Base-by-base conservation (phyloP, 2,329 filamentous ascomycete species). In the Penicillium sp. region DNA sequence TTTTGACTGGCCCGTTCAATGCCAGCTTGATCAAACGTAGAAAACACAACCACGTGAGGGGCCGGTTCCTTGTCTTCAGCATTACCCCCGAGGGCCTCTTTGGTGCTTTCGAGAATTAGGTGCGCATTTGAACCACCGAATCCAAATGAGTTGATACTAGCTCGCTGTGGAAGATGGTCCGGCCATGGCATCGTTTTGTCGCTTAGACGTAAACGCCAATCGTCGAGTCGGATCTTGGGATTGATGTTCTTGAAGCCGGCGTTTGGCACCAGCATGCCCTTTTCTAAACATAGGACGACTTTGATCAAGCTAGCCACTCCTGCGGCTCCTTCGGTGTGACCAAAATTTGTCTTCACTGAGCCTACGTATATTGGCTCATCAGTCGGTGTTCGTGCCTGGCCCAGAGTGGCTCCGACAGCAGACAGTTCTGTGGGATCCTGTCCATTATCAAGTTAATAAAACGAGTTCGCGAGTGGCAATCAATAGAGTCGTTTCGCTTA, bases 301-400 rank as follows among this genome's bases (percentile, higher is more conserved):
- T 79, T 80, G 21, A 82, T 66, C 8, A 82, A 50, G 8, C 78
- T 77, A 0, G 80, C 79, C 16, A 82, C 62, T 0, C 80, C 80
- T 3, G 79, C 78, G 1, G 77, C 73, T 9, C 78, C 77, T 62
- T 82, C 80, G 0, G 76, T 77, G 58, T 83, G 80, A 18, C 80
- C 80, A 15, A 71, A 51, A 16, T 71, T 67, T 15, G 62, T 65
- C 47, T 72, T 72, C 34, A 71, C 61, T 1, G 64, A 65, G 12
- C 69, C 70, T 5, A 71, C 59, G 39, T 60, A 64, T n/a, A 67
- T 27, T 3, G 61, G 59, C 49, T 61, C 58, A 35, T 61, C 57
- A 8, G 29, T 55, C 2, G 54, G 21, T 15, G 44, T 50, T 34
- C 59, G 57, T 15, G 45, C 55, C 10, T 55, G 50, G 12, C 50